Evolutionary conservation across 2,329 filamentous ascomycete species (phyloP).

Genomic region (Sordariomycetes sp.): DNA sequence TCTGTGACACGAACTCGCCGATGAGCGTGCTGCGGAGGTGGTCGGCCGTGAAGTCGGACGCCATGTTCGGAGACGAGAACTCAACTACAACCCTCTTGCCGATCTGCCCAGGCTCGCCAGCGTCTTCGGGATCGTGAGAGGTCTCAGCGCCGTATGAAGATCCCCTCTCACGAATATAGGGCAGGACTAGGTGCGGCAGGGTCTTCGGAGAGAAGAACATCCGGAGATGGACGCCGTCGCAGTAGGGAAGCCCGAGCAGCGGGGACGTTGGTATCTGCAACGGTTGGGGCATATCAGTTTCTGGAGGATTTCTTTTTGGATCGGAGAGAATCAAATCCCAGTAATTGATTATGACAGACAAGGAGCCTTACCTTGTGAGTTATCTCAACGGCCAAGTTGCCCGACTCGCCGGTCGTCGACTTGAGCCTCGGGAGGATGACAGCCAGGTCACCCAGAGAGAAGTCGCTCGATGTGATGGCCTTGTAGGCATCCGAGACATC

Average conservation of each 20-base stretch:
- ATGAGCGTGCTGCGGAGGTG: conserved; percentile 64
- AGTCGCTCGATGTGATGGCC: conserved; percentile 8
- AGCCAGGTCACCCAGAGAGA: conserved; percentile 8
- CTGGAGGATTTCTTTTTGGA: neutral
- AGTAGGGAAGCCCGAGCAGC: conserved; percentile 42
- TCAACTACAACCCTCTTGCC: conserved; percentile 51
- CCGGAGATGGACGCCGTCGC: conserved; percentile 48
- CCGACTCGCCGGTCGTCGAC: conserved; percentile 6
- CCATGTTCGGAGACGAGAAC: conserved; percentile 68
- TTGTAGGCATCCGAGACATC: conserved; percentile 7
- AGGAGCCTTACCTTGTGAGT: neutral
- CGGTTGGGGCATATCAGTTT: neutral
- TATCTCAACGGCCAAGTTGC: conserved; percentile 1
- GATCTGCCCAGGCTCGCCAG: conserved; percentile 24
- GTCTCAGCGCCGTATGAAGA: conserved; percentile 49
- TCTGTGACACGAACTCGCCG: conserved; percentile 55
- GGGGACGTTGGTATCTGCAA: conserved; percentile 44
- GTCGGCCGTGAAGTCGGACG: conserved; percentile 61
- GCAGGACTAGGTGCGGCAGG: conserved; percentile 45
- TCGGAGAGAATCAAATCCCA: too few relatives aligned
- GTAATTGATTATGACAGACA: too few relatives aligned
- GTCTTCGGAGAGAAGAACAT: conserved; percentile 54
- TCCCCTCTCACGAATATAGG: conserved; percentile 46
- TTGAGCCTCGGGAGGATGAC: conserved; percentile 8
- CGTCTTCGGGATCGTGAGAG: conserved; percentile 45